Conservation (phyloP, 148 eudicot genomes). For the Fallopia convolvulus region DNA sequence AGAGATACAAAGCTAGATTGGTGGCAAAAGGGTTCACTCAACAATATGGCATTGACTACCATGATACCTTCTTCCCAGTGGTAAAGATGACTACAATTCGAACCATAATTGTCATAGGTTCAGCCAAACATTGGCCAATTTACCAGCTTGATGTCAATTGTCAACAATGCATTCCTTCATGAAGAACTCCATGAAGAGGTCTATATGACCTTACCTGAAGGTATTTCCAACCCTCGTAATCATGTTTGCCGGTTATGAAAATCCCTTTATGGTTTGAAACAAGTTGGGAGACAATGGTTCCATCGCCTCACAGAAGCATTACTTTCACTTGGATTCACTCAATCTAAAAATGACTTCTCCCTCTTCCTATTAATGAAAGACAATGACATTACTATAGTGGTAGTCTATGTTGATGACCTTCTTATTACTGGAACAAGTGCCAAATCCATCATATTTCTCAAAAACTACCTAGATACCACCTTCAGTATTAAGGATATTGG, state of each 20-base stretch:
- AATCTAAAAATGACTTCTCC: not conserved
- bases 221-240: not conserved
- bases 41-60: not conserved
- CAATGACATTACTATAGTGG: no score
- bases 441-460: no score
- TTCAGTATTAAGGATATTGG: no score
- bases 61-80: not conserved
- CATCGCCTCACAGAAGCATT: not conserved
- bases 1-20: not conserved
- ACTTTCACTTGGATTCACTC: not conserved
- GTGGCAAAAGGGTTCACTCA: not conserved
- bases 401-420: no score
- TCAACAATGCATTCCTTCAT: not conserved
- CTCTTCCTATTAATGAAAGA: no score
- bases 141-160: not conserved
- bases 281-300: not conserved
- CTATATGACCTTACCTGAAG: not conserved
- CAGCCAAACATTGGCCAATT: not conserved
- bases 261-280: not conserved
- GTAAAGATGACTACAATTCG: not conserved
- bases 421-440: no score
- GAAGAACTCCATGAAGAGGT: not conserved
- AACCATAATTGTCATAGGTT: not conserved
- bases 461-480: no score
- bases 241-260: not conserved